Percentiles rank a stretch among this genome's conserved stretches.
These are phyloP conservation scores for Malassezia furfur DNA, from an alignment of 1,284 basidiomycete species.

Conservation along the genomic window DNA sequence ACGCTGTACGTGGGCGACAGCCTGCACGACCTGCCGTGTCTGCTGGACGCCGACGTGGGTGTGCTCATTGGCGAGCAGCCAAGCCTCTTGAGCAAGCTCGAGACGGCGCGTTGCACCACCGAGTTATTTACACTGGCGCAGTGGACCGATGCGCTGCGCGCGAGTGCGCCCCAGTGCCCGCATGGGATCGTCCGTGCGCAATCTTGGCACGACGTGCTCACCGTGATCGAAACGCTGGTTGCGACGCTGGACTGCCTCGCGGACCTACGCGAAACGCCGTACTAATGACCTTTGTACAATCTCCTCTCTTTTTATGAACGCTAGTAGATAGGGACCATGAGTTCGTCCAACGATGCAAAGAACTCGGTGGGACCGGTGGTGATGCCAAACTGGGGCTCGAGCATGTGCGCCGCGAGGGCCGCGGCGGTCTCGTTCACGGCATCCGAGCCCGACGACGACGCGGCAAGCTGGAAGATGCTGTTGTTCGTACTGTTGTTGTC, in stretches of 20 bases:
- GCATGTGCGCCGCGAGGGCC: conserved; percentile 9
- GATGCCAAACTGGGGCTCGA: conserved; percentile 9
- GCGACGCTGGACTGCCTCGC: not conserved
- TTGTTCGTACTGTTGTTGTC: conserved; percentile 4
- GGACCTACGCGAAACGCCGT: not conserved
- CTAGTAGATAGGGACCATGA: conserved; percentile 17
- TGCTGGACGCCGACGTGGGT: conserved; percentile 33
- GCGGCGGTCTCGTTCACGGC: conserved; percentile 4
- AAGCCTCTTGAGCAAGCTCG: not conserved
- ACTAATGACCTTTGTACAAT: not conserved
- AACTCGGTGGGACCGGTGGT: conserved; percentile 2
- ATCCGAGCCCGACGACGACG: conserved; percentile 2
- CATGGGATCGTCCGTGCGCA: not conserved
- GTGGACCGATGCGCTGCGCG: not conserved
- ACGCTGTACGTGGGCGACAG: conserved; percentile 40
- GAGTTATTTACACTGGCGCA: not conserved
- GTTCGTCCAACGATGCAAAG: conserved; percentile 16
- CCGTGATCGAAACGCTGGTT: not conserved
- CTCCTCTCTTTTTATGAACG: too few species aligned
- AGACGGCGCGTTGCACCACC: not conserved
- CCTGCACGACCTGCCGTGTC: conserved; percentile 33
- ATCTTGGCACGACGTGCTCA: conserved; percentile 7
- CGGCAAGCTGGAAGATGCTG: conserved; percentile 11
- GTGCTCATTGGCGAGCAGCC: conserved; percentile 26
- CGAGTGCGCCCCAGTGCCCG: not conserved